These are phyloP conservation scores for Phytophthora quininea DNA, from an alignment of 352 stramenopile genomes.

Conservation along the genomic window DNA sequence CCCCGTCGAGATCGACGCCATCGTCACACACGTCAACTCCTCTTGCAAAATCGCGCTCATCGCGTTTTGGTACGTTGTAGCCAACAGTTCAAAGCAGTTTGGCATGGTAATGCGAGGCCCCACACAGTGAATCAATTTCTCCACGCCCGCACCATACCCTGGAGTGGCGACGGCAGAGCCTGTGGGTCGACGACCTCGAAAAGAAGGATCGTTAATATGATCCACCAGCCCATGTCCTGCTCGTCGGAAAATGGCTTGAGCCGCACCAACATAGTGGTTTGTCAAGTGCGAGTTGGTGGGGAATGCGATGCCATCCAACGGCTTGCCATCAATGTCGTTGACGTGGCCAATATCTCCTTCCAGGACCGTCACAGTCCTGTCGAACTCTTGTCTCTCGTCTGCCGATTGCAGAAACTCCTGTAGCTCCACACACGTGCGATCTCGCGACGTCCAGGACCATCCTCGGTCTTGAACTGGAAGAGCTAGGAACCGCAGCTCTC, in stretches of 20 bases:
- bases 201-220: slow-evolving; percentile 42
- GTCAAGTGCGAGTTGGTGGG: slow-evolving; percentile 46
- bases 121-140: slow-evolving; percentile 63
- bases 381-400: slow-evolving; percentile 38
- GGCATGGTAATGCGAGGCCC: slow-evolving; percentile 44
- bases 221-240: slow-evolving; percentile 39
- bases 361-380: slow-evolving; percentile 31
- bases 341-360: slow-evolving; percentile 45
- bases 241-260: slow-evolving; percentile 48
- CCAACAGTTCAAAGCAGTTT: slow-evolving; percentile 43
- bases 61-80: slow-evolving; percentile 48
- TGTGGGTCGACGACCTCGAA: slow-evolving; percentile 29
- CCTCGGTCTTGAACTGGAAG: slow-evolving; percentile 22
- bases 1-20: slow-evolving; percentile 58
- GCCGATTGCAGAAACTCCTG: slow-evolving; percentile 42
- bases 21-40: slow-evolving; percentile 48
- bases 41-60: slow-evolving; percentile 45
- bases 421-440: slow-evolving; percentile 36
- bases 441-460: slow-evolving; percentile 33
- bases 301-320: slow-evolving; percentile 55
- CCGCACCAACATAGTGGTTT: slow-evolving; percentile 50
- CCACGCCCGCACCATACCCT: slow-evolving; percentile 51
- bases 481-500: slow-evolving; percentile 28
- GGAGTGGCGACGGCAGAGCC: slow-evolving; percentile 53
- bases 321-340: slow-evolving; percentile 31